Base-by-base conservation (phyloP, 441 rosid species). In the Gossypium trilobum region DNA sequence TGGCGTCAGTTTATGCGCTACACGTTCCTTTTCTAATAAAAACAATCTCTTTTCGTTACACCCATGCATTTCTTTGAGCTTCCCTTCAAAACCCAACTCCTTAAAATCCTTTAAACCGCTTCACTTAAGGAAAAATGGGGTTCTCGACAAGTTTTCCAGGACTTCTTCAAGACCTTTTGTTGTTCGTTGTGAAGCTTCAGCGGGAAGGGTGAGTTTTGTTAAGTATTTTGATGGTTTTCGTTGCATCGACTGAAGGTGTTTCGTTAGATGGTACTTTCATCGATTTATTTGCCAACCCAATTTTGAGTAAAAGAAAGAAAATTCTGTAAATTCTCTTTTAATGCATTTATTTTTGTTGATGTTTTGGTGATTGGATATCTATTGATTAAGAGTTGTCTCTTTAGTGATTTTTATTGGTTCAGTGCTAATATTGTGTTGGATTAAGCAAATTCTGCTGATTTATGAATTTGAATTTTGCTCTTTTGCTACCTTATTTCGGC, bases 121-220 rank as follows among this genome's bases (percentile, higher is more conserved):
- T 66, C 73, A 65, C 16, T 58, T 83, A 17, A 85, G 78, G 71
- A 81, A 74, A 56, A 75, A 60, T 68, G 68, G 66, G 67, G 19
- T 60, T 46, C 69, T 74, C 66, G 71, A 74, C 2, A 73, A 80
- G 71, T 46, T 48, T 29, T 50, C 66, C 20, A 68, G 78, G 70
- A 72, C 70, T 13, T 78, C 88, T 14, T 78, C 88, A 27, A 29
- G 81, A 71, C 68, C 85, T n/a, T 70, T 85, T 59, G 27, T 72
- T 46, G 87, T 94, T 63, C 80, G 91, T 68, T 94, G 97, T 66
- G 92, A 86, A 20, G 87, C 91, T 68, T 65, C 89, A 14, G 77
- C 66, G 74, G 97, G 93, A 78, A 82, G 91, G 87, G 99, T 92
- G 75, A 76, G 81, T 68, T 44, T 60, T 25, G 23, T 50, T 10